These are phyloP conservation scores for Crassisporium funariophilum DNA, from an alignment of 768 basidiomycete species.

Conservation along the genomic window DNA sequence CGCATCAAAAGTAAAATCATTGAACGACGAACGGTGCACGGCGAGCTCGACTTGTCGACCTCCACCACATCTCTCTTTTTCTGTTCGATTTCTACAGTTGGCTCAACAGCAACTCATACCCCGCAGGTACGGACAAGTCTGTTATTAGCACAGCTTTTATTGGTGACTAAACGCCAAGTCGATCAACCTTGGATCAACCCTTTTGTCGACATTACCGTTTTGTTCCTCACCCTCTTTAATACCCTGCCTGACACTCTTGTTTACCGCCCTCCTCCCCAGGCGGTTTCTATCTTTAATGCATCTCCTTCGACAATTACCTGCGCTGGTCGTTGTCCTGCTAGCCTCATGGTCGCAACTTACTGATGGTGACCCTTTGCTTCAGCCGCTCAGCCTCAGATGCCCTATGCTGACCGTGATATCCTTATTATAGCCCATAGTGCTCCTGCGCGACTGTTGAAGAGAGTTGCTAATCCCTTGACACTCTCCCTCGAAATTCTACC, in stretches of 20 bases:
- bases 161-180: constrained; percentile 17
- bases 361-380: constrained; percentile 30
- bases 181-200: constrained; percentile 16
- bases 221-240: constrained; percentile 5
- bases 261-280: constrained; percentile 19
- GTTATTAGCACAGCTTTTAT: constrained; percentile 23
- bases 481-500: constrained; percentile 60
- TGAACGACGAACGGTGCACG: too few relatives aligned
- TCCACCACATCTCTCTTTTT: background rate
- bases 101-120: too few relatives aligned
- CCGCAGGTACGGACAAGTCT: constrained; percentile 14
- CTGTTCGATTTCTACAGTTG: constrained; percentile 1
- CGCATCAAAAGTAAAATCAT: too few relatives aligned
- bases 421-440: constrained; percentile 51
- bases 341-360: constrained; percentile 32
- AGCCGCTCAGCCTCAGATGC: constrained; percentile 2
- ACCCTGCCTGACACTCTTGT: constrained; percentile 1
- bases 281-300: constrained; percentile 37
- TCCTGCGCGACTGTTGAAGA: constrained; percentile 48
- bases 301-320: constrained; percentile 29
- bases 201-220: constrained; percentile 4
- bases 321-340: constrained; percentile 50
- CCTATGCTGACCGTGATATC: constrained; percentile 3
- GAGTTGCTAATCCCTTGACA: constrained; percentile 51
- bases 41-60: background rate